phyloP scores from a whole-genome alignment of 2,329 filamentous ascomycete genomes.

The Lecanicillium sp. region DNA sequence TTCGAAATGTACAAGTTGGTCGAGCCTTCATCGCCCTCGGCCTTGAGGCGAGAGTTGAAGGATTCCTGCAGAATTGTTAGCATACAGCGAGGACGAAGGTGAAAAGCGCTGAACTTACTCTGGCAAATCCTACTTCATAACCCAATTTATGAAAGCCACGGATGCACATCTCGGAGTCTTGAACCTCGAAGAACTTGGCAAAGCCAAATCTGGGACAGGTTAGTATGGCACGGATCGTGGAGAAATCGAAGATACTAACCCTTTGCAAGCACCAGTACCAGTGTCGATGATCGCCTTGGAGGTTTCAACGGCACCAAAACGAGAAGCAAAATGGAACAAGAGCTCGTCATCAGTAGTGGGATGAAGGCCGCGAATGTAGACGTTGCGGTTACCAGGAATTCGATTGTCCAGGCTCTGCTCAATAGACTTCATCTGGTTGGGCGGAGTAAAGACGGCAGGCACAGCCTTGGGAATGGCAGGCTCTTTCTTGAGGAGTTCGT shows the following conservation, averaged over 20 bases:
- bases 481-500: slow-evolving; percentile 65
- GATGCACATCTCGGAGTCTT: slow-evolving; percentile 92
- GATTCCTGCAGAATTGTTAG: slow-evolving; percentile 61
- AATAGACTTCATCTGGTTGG: slow-evolving; percentile 79
- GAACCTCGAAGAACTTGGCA: slow-evolving; percentile 84
- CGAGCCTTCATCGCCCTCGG: slow-evolving; percentile 80
- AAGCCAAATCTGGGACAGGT: slow-evolving; percentile 73
- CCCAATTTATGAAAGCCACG: slow-evolving; percentile 89
- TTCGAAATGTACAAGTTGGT: slow-evolving; percentile 99
- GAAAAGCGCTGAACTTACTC: slow-evolving; percentile 49
- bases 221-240: slow-evolving; percentile 23
- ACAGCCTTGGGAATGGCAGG: slow-evolving; percentile 83
- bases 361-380: slow-evolving; percentile 94
- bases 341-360: slow-evolving; percentile 93
- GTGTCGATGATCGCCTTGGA: slow-evolving; percentile 99
- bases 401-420: slow-evolving; percentile 94
- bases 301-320: slow-evolving; percentile 90
- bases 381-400: slow-evolving; percentile 86
- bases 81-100: background rate
- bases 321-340: slow-evolving; percentile 71
- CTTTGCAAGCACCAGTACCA: slow-evolving; percentile 89
- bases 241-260: slow-evolving; percentile 49
- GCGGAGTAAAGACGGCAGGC: slow-evolving; percentile 79
- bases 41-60: slow-evolving; percentile 96
- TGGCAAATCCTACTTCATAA: slow-evolving; percentile 95